Percentiles rank a stretch among this genome's conserved stretches.
These are phyloP conservation scores for Thelonectria olida DNA, from an alignment of 2,329 filamentous ascomycete species.

Conservation along the genomic window DNA sequence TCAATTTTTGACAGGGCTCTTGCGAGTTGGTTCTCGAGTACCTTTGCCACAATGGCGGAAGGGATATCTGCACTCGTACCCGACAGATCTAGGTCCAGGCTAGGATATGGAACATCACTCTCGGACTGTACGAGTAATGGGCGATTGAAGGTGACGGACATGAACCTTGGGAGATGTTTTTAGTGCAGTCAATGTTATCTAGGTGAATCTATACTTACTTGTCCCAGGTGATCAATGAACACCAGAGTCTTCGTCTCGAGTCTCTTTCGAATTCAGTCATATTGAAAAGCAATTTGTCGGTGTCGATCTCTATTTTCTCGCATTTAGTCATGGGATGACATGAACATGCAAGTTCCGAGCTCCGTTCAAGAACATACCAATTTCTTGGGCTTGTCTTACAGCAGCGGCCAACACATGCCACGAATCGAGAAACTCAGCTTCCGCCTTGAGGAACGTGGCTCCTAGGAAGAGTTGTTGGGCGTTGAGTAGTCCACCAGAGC, in stretches of 20 bases:
- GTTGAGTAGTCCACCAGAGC: not conserved
- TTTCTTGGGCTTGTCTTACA: conserved; percentile 1
- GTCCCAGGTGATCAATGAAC: not conserved
- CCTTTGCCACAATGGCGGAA: too few relatives aligned
- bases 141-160: too few relatives aligned
- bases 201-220: too few relatives aligned
- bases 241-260: not conserved
- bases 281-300: not conserved
- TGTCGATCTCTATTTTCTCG: not conserved
- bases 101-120: too few relatives aligned
- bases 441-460: not conserved
- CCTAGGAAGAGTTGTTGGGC: not conserved
- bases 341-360: too few relatives aligned
- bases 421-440: not conserved
- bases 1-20: too few relatives aligned
- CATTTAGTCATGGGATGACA: not conserved
- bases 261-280: conserved; percentile 1
- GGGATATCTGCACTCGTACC: too few relatives aligned
- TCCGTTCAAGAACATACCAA: not conserved
- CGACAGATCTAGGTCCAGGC: too few relatives aligned
- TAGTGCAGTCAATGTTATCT: too few relatives aligned
- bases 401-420: not conserved
- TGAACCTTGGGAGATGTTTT: too few relatives aligned
- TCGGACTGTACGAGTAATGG: too few relatives aligned
- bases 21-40: too few relatives aligned